A percentile compares a stretch with the other conserved stretches of the same genome.
These are phyloP conservation scores for Globisporangium cederbergense DNA, from an alignment of 352 stramenopile genomes.

Conservation along the genomic window DNA sequence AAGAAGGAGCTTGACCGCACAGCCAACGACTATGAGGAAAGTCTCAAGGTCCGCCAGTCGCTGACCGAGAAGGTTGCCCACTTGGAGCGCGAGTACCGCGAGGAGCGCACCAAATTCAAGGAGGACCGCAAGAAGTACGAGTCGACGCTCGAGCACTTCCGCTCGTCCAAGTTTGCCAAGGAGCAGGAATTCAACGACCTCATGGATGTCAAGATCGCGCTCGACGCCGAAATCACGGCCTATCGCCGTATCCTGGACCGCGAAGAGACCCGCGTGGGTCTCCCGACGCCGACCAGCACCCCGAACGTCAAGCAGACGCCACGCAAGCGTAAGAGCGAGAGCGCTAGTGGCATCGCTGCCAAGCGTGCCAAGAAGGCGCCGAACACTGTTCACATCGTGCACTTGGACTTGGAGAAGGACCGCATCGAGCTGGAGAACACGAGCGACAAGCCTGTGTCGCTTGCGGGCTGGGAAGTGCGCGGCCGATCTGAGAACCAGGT, in stretches of 20 bases:
- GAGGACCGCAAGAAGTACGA: conserved; percentile 79
- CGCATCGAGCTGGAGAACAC: conserved; percentile 75
- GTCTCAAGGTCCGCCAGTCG: conserved; percentile 60
- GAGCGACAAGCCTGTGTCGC: conserved; percentile 48
- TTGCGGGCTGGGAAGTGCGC: conserved; percentile 67
- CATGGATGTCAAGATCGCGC: conserved; percentile 85
- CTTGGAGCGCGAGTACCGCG: conserved; percentile 73
- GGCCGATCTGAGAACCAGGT: conserved; percentile 54
- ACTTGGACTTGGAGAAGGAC: conserved; percentile 72
- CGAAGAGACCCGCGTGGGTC: conserved; percentile 64
- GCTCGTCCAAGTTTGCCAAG: conserved; percentile 66
- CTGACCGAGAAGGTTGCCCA: conserved; percentile 80
- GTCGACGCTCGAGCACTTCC: conserved; percentile 60
- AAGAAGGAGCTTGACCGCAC: conserved; percentile 77
- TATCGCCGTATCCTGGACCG: conserved; percentile 82
- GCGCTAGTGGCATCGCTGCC: conserved; percentile 2
- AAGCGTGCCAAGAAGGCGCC: conserved; percentile 51
- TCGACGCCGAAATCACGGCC: conserved; percentile 74
- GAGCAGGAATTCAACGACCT: conserved; percentile 84
- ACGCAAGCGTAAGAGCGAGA: conserved; percentile 72
- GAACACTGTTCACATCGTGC: conserved; percentile 49
- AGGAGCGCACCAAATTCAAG: conserved; percentile 71
- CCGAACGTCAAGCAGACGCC: conserved; percentile 29
- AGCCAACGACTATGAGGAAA: conserved; percentile 79
- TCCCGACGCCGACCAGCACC: conserved; percentile 50